These are phyloP conservation scores for Trebouxia sp. DNA, from an alignment of 139 green algal species.

Conservation along the genomic window DNA sequence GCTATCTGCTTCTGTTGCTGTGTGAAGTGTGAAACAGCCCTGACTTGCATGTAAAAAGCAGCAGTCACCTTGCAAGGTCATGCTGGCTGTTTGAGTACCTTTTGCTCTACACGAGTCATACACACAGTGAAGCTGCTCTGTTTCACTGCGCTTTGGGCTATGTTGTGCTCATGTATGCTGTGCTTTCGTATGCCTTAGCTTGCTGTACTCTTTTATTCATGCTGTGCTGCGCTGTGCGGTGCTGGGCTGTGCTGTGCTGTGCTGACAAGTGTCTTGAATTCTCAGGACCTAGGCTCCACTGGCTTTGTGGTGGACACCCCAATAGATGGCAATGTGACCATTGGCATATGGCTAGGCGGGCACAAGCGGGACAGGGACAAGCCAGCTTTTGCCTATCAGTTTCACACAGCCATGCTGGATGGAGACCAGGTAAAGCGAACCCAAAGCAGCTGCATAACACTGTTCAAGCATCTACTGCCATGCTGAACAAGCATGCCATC, in stretches of 20 bases:
- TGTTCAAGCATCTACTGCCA: too few species aligned
- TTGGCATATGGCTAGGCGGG: conserved; percentile 55
- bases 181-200: neutral
- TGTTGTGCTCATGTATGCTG: neutral
- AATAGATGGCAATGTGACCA: conserved; percentile 40
- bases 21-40: too few species aligned
- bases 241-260: neutral
- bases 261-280: neutral
- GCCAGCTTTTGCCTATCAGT: conserved; percentile 46
- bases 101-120: too few species aligned
- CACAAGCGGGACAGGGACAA: conserved; percentile 41
- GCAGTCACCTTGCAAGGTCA: too few species aligned
- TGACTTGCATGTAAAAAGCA: too few species aligned
- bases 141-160: too few species aligned
- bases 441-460: too few species aligned
- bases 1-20: too few species aligned
- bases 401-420: conserved; percentile 51
- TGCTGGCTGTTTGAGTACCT: too few species aligned
- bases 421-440: neutral
- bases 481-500: too few species aligned
- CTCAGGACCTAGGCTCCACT: conserved; percentile 37
- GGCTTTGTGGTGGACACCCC: conserved; percentile 30
- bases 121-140: too few species aligned
- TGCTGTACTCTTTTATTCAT: conserved; percentile 8
- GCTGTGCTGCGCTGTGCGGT: too few species aligned